Percentiles rank a stretch among this genome's conserved stretches.
Conservation (phyloP, 108 stramenopile genomes). For the Nannochloropsis oceanica region DNA sequence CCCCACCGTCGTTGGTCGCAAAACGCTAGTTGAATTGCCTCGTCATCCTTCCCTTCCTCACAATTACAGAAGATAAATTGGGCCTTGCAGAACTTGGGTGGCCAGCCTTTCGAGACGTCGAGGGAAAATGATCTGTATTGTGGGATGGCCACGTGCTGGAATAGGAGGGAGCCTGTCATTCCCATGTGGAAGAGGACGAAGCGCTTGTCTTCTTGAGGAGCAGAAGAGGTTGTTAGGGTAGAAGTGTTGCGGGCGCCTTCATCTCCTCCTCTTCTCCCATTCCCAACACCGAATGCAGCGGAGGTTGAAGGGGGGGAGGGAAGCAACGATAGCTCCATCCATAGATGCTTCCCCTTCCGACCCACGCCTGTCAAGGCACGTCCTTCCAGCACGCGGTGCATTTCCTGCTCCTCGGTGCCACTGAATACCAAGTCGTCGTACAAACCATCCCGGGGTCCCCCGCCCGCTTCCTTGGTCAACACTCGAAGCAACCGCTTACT, state of each 20-base stretch:
- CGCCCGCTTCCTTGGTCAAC: neutral
- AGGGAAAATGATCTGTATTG: neutral
- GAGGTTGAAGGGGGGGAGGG: neutral
- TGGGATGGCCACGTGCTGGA: neutral
- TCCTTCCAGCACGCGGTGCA: neutral
- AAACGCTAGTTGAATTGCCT: neutral
- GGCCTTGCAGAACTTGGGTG: neutral
- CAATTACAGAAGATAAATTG: neutral
- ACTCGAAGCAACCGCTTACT: neutral
- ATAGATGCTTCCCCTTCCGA: neutral
- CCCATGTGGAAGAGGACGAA: neutral
- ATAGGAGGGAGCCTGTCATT: neutral
- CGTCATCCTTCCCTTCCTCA: neutral
- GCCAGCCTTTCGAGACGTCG: neutral
- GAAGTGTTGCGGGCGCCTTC: neutral
- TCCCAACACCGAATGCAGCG: too few species aligned
- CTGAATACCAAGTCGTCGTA: neutral
- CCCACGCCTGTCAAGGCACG: neutral
- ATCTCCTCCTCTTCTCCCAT: too few species aligned
- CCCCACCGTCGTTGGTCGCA: neutral
- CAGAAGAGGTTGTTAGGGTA: too few species aligned
- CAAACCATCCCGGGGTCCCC: neutral
- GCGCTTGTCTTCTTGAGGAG: neutral
- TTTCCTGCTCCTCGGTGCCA: neutral
- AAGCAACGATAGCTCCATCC: neutral